Evolutionary conservation across 148 eudicot species (phyloP), one percentile per base, ranked within the genome.

Genomic region (Spergularia marina): DNA sequence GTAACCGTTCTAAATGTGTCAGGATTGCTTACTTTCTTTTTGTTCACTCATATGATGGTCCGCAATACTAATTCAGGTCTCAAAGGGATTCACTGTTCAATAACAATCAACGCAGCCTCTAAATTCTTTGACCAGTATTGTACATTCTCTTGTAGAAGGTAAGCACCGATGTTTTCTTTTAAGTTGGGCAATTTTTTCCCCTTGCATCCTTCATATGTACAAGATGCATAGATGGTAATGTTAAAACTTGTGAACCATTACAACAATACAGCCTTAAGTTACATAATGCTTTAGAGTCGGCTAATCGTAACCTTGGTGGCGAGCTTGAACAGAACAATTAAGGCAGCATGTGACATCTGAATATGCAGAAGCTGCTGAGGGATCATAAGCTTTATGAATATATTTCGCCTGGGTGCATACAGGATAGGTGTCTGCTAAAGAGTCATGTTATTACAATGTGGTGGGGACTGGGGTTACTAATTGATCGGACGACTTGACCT

Each of bases 61-160:
- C 25, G 1, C 25, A 23, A 23, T 23, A 23, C 25, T 23, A 23
- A 23, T 23, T 17, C 79, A 95, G 99, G 99, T 77, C 65, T 86
- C 25, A 95, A 85, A 85, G 94, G 93, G 76, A 78, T 88, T 68
- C 89, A 89, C 82, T 85, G 90, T 79, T 92, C 99, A 40, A 80
- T 80, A 82, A 86, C 93, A 68, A 92, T 92, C 78, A 85, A 83
- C 67, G 89, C 89, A 47, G 96, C 92, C 65, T 77, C 91, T 62
- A 82, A 71, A 70, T 92, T 95, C 85, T 77, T 95, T 47, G 65
- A 71, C 51, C 88, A 84, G 14, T 95, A 92, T 70, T 81, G 80
- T 58, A 80, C 83, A 75, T 80, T 51, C 78, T 76, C 88, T 44
- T 73, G 64, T 47, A 62, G 53, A 77, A 86, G 94, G 99, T 91